Conservation (phyloP, 164 flowering plant species). For the Cinnamomum micranthum region DNA sequence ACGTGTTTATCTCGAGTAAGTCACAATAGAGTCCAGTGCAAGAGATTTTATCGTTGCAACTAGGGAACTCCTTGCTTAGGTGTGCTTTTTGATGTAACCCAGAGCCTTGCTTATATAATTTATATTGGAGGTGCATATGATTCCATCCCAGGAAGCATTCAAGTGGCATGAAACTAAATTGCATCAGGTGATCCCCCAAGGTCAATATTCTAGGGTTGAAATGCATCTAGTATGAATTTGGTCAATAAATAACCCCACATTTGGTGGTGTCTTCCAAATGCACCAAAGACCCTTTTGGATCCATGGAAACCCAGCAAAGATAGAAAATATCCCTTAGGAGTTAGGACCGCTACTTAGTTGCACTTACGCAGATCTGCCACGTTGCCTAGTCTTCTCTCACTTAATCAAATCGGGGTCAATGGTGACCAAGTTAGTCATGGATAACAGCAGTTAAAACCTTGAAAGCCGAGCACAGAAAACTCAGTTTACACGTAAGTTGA, state of each 20-base stretch:
- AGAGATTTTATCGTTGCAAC: not conserved
- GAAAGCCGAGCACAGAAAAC: too few species aligned
- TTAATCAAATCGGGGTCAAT: too few species aligned
- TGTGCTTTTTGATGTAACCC: not conserved
- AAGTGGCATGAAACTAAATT: not conserved
- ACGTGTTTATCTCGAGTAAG: too few species aligned
- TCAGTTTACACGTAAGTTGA: too few species aligned
- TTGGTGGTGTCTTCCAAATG: not conserved
- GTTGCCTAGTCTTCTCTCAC: too few species aligned
- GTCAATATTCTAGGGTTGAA: not conserved
- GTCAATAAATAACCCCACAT: too few species aligned
- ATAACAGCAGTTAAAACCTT: too few species aligned
- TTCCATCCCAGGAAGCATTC: not conserved
- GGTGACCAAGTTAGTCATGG: too few species aligned
- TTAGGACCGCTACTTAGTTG: too few species aligned
- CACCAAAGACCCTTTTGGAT: not conserved
- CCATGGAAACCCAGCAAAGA: too few species aligned
- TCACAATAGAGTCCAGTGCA: not conserved
- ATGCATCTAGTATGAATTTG: not conserved
- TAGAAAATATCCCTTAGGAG: too few species aligned
- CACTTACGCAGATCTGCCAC: too few species aligned
- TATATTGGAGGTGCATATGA: not conserved
- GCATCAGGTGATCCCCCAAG: not conserved
- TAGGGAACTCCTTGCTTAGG: not conserved
- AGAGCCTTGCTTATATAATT: not conserved